These are phyloP conservation scores for Xylaria sp. DNA, from an alignment of 2,329 filamentous ascomycete genomes.

Conservation along the genomic window DNA sequence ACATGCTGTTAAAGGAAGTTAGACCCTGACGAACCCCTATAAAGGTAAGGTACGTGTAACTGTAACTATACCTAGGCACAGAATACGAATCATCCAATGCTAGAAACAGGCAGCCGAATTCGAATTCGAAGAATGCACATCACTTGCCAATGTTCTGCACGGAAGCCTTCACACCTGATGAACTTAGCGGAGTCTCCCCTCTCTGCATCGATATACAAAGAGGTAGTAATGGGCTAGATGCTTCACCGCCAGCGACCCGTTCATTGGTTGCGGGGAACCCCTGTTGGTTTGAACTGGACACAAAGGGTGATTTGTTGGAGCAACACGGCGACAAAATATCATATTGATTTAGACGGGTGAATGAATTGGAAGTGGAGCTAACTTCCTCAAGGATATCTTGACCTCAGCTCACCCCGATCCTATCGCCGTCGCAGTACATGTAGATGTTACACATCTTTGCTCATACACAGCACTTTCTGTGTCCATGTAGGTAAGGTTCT, in stretches of 20 bases:
- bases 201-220: neutral
- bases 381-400: neutral
- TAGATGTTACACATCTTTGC: neutral
- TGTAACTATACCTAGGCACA: too few species aligned
- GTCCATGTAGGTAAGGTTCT: neutral
- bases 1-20: too few species aligned
- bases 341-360: neutral
- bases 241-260: neutral
- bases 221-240: neutral
- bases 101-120: conserved; percentile 9
- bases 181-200: too few species aligned
- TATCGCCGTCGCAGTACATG: neutral
- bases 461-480: neutral
- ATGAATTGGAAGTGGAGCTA: neutral
- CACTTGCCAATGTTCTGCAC: too few species aligned
- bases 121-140: neutral
- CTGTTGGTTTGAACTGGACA: neutral
- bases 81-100: too few species aligned
- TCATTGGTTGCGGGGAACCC: conserved; percentile 25
- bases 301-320: too few species aligned
- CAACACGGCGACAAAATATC: too few species aligned
- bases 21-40: too few species aligned
- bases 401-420: neutral
- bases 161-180: too few species aligned
- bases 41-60: too few species aligned